Percentiles rank a stretch among this genome's conserved stretches.
These are phyloP conservation scores for Coccomyxa sp. DNA, from an alignment of 139 green algal genomes.

Conservation along the genomic window DNA sequence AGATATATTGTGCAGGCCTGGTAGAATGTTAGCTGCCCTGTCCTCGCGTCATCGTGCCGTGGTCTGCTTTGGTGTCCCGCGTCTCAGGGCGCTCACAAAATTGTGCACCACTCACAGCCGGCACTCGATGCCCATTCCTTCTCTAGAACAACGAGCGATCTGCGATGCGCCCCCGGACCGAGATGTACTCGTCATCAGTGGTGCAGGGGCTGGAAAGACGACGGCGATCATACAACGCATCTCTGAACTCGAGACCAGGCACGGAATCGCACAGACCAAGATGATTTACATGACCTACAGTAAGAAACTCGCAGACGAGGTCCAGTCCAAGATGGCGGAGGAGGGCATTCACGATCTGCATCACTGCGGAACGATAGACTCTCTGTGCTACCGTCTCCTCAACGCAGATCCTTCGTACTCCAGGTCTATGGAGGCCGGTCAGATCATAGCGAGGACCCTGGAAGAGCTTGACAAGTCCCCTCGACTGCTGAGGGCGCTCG, in stretches of 20 bases:
- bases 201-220: background rate
- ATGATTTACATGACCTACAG: slow-evolving; percentile 1
- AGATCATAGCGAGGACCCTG: background rate
- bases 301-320: background rate
- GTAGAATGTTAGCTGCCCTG: background rate
- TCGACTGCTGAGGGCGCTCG: background rate
- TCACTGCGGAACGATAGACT: background rate
- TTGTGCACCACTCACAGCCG: background rate
- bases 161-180: background rate
- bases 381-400: background rate
- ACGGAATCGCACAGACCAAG: background rate
- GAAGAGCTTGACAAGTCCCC: background rate
- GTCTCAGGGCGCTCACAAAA: background rate
- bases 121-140: background rate
- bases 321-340: background rate
- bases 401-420: background rate
- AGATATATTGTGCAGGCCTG: background rate
- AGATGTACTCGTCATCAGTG: background rate
- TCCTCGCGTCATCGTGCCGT: background rate
- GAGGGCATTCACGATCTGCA: background rate
- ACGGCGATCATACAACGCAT: background rate
- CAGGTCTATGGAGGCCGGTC: background rate
- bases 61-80: background rate
- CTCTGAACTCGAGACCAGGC: background rate
- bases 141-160: background rate